Conservation (phyloP, 164 flowering plant genomes). For the Taxillus chinensis region DNA sequence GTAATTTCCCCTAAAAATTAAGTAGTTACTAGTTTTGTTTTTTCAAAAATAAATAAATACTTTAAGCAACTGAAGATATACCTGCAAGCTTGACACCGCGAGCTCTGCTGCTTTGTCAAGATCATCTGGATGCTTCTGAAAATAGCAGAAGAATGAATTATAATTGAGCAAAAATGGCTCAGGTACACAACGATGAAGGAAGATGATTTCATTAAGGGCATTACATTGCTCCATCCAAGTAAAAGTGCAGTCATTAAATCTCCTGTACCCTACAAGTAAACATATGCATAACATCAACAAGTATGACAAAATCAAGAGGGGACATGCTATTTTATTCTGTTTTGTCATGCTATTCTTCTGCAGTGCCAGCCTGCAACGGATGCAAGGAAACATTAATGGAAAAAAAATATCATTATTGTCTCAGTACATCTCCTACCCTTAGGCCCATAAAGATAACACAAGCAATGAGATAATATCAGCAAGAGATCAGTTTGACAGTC, state of each 20-base stretch:
- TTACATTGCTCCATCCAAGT: constrained; percentile 99
- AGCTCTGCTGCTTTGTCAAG: constrained; percentile 94
- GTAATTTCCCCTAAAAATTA: neutral
- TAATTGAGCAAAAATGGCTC: constrained; percentile 1
- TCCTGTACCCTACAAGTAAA: constrained; percentile 81
- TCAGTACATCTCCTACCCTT: too few relatives aligned
- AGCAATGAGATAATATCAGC: too few relatives aligned
- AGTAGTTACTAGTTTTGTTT: neutral
- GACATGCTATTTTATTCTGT: too few relatives aligned
- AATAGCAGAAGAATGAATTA: constrained; percentile 12
- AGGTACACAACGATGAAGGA: neutral
- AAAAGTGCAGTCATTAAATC: constrained; percentile 95
- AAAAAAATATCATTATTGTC: too few relatives aligned
- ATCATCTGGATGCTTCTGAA: constrained; percentile 72
- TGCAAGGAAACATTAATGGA: too few relatives aligned
- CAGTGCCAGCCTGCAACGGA: too few relatives aligned
- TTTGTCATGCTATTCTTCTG: too few relatives aligned
- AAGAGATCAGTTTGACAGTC: too few relatives aligned
- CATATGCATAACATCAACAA: neutral
- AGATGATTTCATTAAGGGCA: constrained; percentile 4
- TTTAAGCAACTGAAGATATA: constrained; percentile 15
- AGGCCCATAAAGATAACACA: too few relatives aligned
- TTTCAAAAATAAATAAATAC: neutral
- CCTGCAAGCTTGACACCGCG: constrained; percentile 98
- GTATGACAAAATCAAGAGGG: too few relatives aligned